A percentile compares a stretch with the other conserved stretches of the same genome.
phyloP scores from a whole-genome alignment of 2,329 filamentous ascomycete species.

The Chrysoporthe deuterocubensis region DNA sequence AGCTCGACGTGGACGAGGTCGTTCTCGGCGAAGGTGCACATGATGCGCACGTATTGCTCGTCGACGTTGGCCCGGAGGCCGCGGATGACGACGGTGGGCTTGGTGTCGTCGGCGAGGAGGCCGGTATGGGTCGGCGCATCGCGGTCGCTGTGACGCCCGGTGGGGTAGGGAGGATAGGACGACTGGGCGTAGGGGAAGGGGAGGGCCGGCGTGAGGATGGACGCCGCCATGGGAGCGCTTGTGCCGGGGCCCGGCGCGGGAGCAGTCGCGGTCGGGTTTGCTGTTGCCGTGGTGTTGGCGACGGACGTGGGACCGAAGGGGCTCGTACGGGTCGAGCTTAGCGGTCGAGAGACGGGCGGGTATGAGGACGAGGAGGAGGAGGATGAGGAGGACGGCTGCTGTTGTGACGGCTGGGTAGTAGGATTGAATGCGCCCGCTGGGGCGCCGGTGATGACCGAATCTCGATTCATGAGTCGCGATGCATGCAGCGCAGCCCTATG shows the following conservation, averaged over 20 bases:
- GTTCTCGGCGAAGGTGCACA: slow-evolving; percentile 64
- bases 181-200: slow-evolving; percentile 37
- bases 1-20: slow-evolving; percentile 56
- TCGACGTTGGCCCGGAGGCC: slow-evolving; percentile 58
- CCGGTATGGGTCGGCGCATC: slow-evolving; percentile 47
- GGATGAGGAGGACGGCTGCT: slow-evolving; percentile 35
- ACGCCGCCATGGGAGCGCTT: slow-evolving; percentile 49
- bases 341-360: slow-evolving; percentile 43
- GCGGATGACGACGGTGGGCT: slow-evolving; percentile 54
- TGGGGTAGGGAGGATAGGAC: slow-evolving; percentile 42
- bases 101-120: slow-evolving; percentile 28
- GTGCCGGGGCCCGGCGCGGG: slow-evolving; percentile 28
- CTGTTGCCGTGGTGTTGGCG: slow-evolving; percentile 34
- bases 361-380: slow-evolving; percentile 34
- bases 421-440: slow-evolving; percentile 32
- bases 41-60: slow-evolving; percentile 57
- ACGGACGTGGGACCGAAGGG: slow-evolving; percentile 37
- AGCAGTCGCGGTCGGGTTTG: slow-evolving; percentile 40
- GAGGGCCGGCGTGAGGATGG: slow-evolving; percentile 46
- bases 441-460: slow-evolving; percentile 34
- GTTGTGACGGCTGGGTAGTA: slow-evolving; percentile 18
- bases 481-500: slow-evolving; percentile 37
- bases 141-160: slow-evolving; percentile 45
- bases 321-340: slow-evolving; percentile 39
- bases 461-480: slow-evolving; percentile 40